A percentile compares a stretch with the other conserved stretches of the same genome.
Conservation (phyloP, 2,329 filamentous ascomycete genomes). For the Fusarium hostae region DNA sequence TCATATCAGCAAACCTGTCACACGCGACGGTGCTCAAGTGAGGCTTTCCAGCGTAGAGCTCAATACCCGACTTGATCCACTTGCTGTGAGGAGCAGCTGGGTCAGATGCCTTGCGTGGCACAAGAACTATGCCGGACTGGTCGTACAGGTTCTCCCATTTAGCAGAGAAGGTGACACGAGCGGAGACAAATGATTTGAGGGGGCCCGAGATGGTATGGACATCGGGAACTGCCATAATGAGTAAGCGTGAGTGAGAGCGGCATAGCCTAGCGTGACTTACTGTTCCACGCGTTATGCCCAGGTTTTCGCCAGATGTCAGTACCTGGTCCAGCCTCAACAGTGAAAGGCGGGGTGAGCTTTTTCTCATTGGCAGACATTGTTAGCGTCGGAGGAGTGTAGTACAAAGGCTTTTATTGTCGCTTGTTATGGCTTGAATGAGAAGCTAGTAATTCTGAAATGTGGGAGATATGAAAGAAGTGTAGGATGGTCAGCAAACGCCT, state of each 20-base stretch:
- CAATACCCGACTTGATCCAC: not conserved
- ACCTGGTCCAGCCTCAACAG: not conserved
- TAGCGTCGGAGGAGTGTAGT: not conserved
- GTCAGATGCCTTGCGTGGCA: not conserved
- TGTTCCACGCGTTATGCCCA: not conserved
- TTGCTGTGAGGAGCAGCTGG: not conserved
- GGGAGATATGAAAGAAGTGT: not conserved
- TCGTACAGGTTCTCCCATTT: not conserved
- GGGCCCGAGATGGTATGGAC: not conserved
- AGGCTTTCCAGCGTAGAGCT: not conserved
- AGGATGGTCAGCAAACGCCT: not conserved
- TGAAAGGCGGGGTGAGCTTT: not conserved
- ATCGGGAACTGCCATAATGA: not conserved
- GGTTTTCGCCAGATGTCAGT: not conserved
- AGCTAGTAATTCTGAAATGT: not conserved
- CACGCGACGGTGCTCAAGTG: not conserved
- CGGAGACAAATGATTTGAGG: not conserved
- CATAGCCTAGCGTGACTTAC: not conserved
- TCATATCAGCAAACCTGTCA: not conserved
- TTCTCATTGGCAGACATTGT: not conserved
- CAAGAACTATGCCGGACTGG: not conserved
- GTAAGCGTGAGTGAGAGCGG: not conserved
- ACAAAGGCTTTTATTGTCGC: not conserved
- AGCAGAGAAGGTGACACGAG: not conserved
- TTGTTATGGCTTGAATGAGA: not conserved